Evolutionary conservation across 345 rosid genomes (phyloP), one percentile per base, ranked within the genome.

Genomic region (Gossypium sturtianum): DNA sequence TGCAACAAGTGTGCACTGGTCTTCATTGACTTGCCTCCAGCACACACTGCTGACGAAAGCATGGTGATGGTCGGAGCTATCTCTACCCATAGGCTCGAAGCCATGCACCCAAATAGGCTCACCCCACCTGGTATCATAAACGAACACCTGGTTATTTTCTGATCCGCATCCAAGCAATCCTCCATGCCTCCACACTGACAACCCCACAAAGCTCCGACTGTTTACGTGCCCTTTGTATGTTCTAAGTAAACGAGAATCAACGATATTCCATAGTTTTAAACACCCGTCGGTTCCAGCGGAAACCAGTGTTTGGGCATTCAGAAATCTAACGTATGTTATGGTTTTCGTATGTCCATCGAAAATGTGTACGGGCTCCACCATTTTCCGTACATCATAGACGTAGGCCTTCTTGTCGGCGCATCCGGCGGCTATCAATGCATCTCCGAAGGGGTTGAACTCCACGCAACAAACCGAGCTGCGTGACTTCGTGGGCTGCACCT

Each of bases 81-180:
- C 51, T 57, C 54, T 43, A 70, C 41, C 81, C 71, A 8, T 3
- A 38, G 86, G 82, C 54, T 86, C 81, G 66, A 86, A 87, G 70
- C 83, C 86, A 34, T 76, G 84, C 67, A 79, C 84, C 97, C 97
- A 94, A 43, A 94, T 79, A 69, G 97, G 97, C 62, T 90, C 86
- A 4, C 79, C 90, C 97, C 97, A 94, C 74, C 92, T 82, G 78
- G 66, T 87, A 41, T 94, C 98, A 1, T 92, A 94, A 59, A 92
- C 92, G 66, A 87, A 87, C 64, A 92, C 93, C 75, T 83, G 79
- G 59, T 92, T 86, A 73, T 82, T 78, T 68, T 94, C 98, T 38
- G 98, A 94, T 0, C 98, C 98, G 20, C 97, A 94, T 2, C 88
- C 89, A 8, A 94, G 45, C 58, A 94, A 78, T 2, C 98, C 97